phyloP scores from a whole-genome alignment of 768 basidiomycete genomes.

The Lentinula guzmanii region DNA sequence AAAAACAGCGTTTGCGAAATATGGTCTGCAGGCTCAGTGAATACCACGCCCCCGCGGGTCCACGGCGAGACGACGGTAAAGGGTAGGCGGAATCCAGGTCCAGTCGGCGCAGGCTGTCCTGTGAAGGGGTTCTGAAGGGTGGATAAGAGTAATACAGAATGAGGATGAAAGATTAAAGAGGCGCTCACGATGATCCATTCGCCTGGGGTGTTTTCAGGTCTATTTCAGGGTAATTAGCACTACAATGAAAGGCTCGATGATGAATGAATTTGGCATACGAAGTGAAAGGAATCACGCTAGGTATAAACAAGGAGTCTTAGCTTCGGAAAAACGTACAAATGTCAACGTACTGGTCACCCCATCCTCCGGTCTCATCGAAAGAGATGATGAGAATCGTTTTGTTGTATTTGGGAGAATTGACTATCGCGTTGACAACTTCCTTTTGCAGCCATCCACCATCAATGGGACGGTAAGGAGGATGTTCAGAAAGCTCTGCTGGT shows the following conservation, averaged over 20 bases:
- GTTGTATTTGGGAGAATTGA: slow-evolving; percentile 6
- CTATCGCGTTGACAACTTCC: slow-evolving; percentile 2
- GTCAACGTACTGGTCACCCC: slow-evolving; percentile 1
- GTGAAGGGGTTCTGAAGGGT: not conserved
- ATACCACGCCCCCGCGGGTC: slow-evolving; percentile 5
- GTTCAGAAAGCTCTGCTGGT: slow-evolving; percentile 7
- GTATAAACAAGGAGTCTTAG: not conserved
- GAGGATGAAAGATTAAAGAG: not conserved
- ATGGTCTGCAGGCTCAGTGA: slow-evolving; percentile 4
- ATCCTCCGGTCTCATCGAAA: slow-evolving; percentile 5
- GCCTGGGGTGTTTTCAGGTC: not conserved
- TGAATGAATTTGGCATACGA: not conserved
- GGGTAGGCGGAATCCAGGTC: slow-evolving; percentile 5
- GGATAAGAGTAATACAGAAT: not conserved
- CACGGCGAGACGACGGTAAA: slow-evolving; percentile 5
- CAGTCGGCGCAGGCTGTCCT: not conserved
- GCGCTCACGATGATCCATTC: slow-evolving; percentile 1
- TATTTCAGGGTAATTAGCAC: not conserved
- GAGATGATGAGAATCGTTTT: slow-evolving; percentile 6
- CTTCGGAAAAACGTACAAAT: not conserved
- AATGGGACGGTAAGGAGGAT: slow-evolving; percentile 4
- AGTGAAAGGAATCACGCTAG: slow-evolving; percentile 1
- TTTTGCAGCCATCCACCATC: slow-evolving; percentile 6
- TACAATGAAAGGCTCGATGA: not conserved
- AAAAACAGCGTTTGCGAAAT: slow-evolving; percentile 3